Conservation (phyloP, 345 rosid species). For the Syzygium aromaticum region DNA sequence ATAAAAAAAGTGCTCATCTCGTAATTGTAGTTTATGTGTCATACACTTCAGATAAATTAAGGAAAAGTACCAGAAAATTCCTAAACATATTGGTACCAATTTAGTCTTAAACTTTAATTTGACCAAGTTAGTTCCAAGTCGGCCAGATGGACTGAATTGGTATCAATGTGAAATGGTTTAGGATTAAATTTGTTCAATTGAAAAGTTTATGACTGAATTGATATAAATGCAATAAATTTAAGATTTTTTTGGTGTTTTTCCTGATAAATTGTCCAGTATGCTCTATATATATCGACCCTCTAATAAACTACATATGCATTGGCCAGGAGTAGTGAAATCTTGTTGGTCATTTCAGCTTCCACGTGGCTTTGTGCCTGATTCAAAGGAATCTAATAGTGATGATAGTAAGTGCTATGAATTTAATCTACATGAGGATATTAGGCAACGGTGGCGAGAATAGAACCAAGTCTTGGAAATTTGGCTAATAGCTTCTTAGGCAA, state of each 20-base stretch:
- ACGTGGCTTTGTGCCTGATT: background rate
- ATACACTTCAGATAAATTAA: background rate
- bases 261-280: too few species aligned
- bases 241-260: too few species aligned
- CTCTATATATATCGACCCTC: background rate
- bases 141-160: too few species aligned
- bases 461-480: background rate
- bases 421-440: background rate
- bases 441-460: background rate
- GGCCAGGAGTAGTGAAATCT: background rate
- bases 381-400: background rate
- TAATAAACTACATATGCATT: background rate
- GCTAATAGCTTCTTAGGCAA: background rate
- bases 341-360: background rate
- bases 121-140: too few species aligned
- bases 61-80: too few species aligned
- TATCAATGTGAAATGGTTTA: too few species aligned
- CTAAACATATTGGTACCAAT: too few species aligned
- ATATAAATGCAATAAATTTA: too few species aligned
- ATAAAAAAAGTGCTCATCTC: background rate
- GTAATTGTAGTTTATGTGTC: background rate
- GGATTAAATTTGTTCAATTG: too few species aligned
- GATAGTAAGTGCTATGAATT: background rate
- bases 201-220: too few species aligned
- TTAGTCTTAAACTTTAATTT: too few species aligned